Conservation (phyloP, 2,329 filamentous ascomycete genomes). For the Phyllosticta citribraziliensis region DNA sequence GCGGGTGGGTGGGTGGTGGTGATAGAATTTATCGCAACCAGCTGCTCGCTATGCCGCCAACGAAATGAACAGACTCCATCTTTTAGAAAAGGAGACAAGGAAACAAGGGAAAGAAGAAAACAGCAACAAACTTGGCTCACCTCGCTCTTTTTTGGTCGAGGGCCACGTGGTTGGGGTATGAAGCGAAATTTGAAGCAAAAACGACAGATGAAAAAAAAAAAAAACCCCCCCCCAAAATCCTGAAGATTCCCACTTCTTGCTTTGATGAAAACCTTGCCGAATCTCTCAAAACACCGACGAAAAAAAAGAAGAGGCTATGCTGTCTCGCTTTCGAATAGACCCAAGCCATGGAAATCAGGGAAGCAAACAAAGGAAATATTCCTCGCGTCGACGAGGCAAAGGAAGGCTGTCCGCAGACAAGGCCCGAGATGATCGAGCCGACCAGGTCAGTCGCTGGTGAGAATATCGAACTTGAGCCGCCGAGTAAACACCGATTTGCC, state of each 20-base stretch:
- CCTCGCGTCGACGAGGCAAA: background rate
- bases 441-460: background rate
- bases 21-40: background rate
- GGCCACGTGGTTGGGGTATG: slow-evolving; percentile 9
- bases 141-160: background rate
- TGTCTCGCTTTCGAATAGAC: slow-evolving; percentile 1
- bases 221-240: slow-evolving; percentile 3
- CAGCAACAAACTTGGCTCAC: slow-evolving; percentile 7
- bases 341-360: background rate
- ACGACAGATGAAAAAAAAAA: slow-evolving; percentile 3
- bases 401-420: background rate
- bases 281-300: slow-evolving; percentile 6
- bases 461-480: background rate
- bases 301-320: slow-evolving; percentile 6
- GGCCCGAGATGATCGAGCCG: slow-evolving; percentile 6
- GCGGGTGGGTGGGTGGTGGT: background rate
- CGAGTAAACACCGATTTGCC: slow-evolving; percentile 7
- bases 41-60: background rate
- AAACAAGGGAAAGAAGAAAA: background rate
- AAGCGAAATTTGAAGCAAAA: slow-evolving; percentile 9
- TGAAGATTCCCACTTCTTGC: background rate
- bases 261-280: background rate
- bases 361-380: slow-evolving; percentile 6
- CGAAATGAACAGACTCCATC: background rate
- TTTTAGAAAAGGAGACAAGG: background rate